Evolutionary conservation across 768 basidiomycete genomes (phyloP).

Genomic region (Kwoniella mangroviensis): DNA sequence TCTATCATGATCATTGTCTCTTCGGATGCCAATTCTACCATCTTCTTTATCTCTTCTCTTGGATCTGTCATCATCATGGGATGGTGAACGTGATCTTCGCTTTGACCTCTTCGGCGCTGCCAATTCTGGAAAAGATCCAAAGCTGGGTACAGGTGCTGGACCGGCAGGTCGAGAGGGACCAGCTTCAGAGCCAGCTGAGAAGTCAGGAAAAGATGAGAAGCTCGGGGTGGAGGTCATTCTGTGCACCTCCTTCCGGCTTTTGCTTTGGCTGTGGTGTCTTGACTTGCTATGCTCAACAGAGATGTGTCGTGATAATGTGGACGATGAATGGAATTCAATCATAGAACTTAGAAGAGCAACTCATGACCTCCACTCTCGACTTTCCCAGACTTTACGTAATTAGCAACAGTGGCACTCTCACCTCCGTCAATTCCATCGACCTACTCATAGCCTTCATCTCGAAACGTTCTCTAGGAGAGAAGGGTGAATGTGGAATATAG

Average conservation of each 20-base stretch:
- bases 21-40: not conserved
- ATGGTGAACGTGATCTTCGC: slow-evolving; percentile 6
- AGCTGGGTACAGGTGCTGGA: slow-evolving; percentile 5
- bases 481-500: no score
- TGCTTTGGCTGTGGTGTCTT: no score
- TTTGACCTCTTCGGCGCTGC: not conserved
- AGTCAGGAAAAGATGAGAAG: slow-evolving; percentile 32
- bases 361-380: no score
- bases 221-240: slow-evolving; percentile 16
- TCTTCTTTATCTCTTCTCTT: slow-evolving; percentile 6
- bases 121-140: slow-evolving; percentile 19
- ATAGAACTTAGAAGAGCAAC: no score
- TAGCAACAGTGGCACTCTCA: no score
- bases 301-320: no score
- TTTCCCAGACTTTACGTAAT: no score
- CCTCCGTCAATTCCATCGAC: no score
- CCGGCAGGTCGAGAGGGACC: not conserved
- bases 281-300: no score
- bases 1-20: not conserved
- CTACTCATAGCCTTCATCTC: no score
- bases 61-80: not conserved
- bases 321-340: no score
- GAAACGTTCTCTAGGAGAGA: no score
- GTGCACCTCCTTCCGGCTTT: not conserved
- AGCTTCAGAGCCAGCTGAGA: slow-evolving; percentile 5